These are phyloP conservation scores for Termitomyces sp. DNA, from an alignment of 768 basidiomycete genomes.

Conservation along the genomic window DNA sequence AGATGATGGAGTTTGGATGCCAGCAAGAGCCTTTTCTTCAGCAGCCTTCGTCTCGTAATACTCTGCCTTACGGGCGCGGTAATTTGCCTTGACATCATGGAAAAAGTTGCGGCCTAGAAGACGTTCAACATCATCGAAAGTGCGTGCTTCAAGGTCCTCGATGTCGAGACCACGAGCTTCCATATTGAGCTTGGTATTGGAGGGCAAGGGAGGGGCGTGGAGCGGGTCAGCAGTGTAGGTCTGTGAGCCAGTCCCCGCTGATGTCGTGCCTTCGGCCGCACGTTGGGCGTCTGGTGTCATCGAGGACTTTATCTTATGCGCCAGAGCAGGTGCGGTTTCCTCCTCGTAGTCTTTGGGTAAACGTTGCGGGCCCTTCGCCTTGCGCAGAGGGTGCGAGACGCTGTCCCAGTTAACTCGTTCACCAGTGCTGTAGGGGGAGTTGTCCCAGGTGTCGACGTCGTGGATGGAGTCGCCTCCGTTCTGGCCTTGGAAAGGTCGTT, in stretches of 20 bases:
- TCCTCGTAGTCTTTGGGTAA: not conserved
- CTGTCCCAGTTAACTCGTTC: not conserved
- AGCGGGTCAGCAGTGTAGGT: not conserved
- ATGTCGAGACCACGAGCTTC: not conserved
- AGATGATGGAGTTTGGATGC: not conserved
- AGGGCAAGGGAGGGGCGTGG: not conserved
- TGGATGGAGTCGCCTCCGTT: not conserved
- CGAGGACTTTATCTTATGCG: not conserved
- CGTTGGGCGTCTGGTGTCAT: not conserved
- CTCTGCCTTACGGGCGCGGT: not conserved
- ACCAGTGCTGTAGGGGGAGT: not conserved
- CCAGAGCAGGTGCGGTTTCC: not conserved
- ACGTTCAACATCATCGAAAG: not conserved
- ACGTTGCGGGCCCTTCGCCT: not conserved
- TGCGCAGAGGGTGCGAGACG: not conserved
- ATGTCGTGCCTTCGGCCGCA: not conserved
- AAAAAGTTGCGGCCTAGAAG: not conserved
- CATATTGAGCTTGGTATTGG: not conserved
- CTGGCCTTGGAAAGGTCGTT: not conserved
- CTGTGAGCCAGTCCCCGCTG: not conserved
- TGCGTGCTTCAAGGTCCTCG: not conserved
- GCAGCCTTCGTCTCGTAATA: not conserved
- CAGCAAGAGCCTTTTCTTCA: not conserved
- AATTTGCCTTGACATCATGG: not conserved
- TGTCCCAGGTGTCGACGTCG: not conserved